Evolutionary conservation across 2,329 filamentous ascomycete species (phyloP), one percentile per base, ranked within the genome.

Genomic region (Aspergillus tamarii): DNA sequence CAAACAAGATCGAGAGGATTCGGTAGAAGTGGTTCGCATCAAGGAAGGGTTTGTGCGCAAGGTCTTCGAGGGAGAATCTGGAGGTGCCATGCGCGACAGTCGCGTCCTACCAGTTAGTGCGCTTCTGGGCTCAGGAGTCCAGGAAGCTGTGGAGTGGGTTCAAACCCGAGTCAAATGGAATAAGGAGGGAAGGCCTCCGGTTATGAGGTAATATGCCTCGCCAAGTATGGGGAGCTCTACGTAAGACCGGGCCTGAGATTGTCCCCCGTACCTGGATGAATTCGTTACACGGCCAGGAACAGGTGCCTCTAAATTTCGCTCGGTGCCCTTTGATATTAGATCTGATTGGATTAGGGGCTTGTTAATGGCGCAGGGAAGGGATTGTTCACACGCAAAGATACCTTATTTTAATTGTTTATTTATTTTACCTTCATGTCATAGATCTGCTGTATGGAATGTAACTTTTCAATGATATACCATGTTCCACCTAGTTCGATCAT

Each of bases 1-100:
- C 77, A 99, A 99, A 81, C 95, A 99, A 81, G 95, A 99, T 77
- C 84, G 94, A 2, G 95, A 99, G 80, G 95, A 98, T 79, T 98
- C 94, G 71, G 92, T 98, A 59, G 95, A 99, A 84, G 95, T 97
- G 2, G 94, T 98, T 64, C 85, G 93, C 68, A 97, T 99, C 76
- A 99, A 99, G 81, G 95, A 99, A 78, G 95, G 94, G 0, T 84
- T 98, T 60, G 94, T 99, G 58, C 91, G 96, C 80, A 93, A 91
- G 81, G 94, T 99, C 26, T 95, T 97, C 82, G 94, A 98, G 82
- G 92, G 95, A 23, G 92, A 96, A 75, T 95, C 94, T 81, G 93
- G 93, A 0, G 87, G 85, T 48, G 91, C 89, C 67, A 92, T 97
- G 59, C 87, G 94, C 67, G 95, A 99, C 81, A 96, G 92, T 74